phyloP scores from a whole-genome alignment of 306 rosid genomes.

The Acacia confusa region DNA sequence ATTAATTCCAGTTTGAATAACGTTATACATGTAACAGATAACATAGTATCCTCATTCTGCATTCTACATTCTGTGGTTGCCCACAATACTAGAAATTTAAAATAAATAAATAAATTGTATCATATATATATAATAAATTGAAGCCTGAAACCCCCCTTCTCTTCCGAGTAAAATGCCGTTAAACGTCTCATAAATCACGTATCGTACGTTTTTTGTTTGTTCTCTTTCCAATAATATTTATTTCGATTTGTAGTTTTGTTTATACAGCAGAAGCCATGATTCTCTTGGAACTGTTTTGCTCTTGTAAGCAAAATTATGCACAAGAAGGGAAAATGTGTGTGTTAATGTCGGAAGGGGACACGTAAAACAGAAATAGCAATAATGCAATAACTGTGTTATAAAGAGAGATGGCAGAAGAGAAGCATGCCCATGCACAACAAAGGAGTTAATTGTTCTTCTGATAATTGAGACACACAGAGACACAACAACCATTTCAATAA shows the following conservation, averaged over 20 bases:
- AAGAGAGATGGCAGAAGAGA: not conserved
- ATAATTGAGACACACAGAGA: not conserved
- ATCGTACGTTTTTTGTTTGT: not conserved
- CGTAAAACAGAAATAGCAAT: constrained; percentile 4
- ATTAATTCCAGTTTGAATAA: too few relatives aligned
- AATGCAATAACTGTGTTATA: not conserved
- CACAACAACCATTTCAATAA: not conserved
- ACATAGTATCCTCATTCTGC: too few relatives aligned
- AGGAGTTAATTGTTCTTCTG: not conserved
- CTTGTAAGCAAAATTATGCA: not conserved
- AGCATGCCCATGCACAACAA: not conserved
- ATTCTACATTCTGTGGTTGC: not conserved
- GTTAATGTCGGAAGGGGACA: not conserved
- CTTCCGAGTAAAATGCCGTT: not conserved
- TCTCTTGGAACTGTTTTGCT: not conserved
- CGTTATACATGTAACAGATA: too few relatives aligned
- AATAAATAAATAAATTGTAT: too few relatives aligned
- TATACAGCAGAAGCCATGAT: not conserved
- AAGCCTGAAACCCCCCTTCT: not conserved
- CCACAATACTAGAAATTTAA: not conserved
- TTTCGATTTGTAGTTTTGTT: not conserved
- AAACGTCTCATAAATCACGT: not conserved
- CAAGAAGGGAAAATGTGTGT: not conserved
- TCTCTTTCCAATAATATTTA: not conserved
- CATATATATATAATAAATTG: too few relatives aligned